Conservation (phyloP, 2,329 filamentous ascomycete genomes). For the Lachnellula occidentalis region DNA sequence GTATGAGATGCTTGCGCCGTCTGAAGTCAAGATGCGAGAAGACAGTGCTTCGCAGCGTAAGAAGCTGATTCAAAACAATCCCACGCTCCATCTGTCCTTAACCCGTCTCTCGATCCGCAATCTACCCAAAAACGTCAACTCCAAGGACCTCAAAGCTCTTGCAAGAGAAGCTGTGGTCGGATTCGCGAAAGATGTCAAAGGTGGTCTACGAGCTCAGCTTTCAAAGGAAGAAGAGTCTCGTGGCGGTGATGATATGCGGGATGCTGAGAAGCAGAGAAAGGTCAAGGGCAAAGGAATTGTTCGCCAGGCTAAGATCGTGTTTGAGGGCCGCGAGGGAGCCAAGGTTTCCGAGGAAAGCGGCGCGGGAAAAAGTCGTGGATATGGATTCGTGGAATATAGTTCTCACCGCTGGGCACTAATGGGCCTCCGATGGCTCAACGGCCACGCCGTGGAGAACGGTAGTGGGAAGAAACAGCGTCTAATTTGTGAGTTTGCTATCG, state of each 20-base stretch:
- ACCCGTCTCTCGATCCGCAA: conserved; percentile 90
- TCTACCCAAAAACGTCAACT: conserved; percentile 73
- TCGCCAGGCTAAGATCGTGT: conserved; percentile 89
- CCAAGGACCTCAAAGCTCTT: conserved; percentile 85
- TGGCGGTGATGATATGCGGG: conserved; percentile 72
- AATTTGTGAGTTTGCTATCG: conserved; percentile 95
- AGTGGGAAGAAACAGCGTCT: conserved; percentile 79
- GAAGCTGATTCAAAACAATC: conserved; percentile 85
- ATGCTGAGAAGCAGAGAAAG: conserved; percentile 75
- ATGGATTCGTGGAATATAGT: conserved; percentile 95
- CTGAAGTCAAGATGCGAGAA: conserved; percentile 83
- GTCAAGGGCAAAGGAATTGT: conserved; percentile 82
- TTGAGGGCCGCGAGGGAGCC: conserved; percentile 77
- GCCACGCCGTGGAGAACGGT: conserved; percentile 54
- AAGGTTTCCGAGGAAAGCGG: conserved; percentile 75
- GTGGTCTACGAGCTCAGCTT: conserved; percentile 66
- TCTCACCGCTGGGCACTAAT: conserved; percentile 92
- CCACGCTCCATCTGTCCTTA: conserved; percentile 79
- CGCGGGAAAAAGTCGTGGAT: conserved; percentile 80
- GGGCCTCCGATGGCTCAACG: conserved; percentile 91
- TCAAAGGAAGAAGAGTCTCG: conserved; percentile 85
- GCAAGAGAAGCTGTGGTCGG: conserved; percentile 90
- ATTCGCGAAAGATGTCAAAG: conserved; percentile 85
- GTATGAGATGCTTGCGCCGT: conserved; percentile 67
- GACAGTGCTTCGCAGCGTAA: conserved; percentile 82